Conservation (phyloP, 352 stramenopile genomes). For the Globisporangium emineosum region DNA sequence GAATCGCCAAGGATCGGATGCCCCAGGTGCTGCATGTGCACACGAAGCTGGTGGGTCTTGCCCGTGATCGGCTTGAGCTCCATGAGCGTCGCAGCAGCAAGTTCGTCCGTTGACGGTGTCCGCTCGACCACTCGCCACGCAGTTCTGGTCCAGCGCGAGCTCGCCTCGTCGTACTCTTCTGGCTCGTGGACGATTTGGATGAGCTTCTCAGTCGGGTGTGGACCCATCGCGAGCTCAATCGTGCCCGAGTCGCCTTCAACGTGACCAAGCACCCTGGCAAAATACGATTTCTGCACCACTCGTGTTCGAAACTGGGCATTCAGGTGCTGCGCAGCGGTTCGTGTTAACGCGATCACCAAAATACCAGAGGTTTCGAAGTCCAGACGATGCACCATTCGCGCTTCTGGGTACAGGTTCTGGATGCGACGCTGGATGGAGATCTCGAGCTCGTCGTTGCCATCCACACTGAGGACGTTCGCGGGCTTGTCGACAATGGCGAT, state of each 20-base stretch:
- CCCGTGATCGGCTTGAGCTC: slow-evolving; percentile 72
- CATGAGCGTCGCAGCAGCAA: slow-evolving; percentile 33
- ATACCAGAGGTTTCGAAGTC: slow-evolving; percentile 76
- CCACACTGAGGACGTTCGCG: slow-evolving; percentile 52
- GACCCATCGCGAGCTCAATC: slow-evolving; percentile 50
- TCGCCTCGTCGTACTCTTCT: slow-evolving; percentile 6
- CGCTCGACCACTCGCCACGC: slow-evolving; percentile 19
- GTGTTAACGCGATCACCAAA: slow-evolving; percentile 62
- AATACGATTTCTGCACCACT: slow-evolving; percentile 56
- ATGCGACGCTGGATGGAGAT: slow-evolving; percentile 50
- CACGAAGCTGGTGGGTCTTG: slow-evolving; percentile 94
- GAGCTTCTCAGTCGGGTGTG: slow-evolving; percentile 39
- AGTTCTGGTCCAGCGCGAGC: slow-evolving; percentile 20
- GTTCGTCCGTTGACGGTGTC: not conserved
- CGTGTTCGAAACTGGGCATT: slow-evolving; percentile 67
- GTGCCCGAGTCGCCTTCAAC: slow-evolving; percentile 24
- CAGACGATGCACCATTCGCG: slow-evolving; percentile 75
- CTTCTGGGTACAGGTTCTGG: slow-evolving; percentile 39
- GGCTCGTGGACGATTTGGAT: slow-evolving; percentile 45
- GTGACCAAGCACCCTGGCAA: slow-evolving; percentile 45
- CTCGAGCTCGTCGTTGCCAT: slow-evolving; percentile 32
- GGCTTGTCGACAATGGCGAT: slow-evolving; percentile 66
- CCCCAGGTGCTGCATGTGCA: slow-evolving; percentile 90
- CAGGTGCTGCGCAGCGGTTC: slow-evolving; percentile 51
- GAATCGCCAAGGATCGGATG: slow-evolving; percentile 93